Evolutionary conservation across 2,329 filamentous ascomycete genomes (phyloP).

Genomic region (Trichophyton schoenleinii): DNA sequence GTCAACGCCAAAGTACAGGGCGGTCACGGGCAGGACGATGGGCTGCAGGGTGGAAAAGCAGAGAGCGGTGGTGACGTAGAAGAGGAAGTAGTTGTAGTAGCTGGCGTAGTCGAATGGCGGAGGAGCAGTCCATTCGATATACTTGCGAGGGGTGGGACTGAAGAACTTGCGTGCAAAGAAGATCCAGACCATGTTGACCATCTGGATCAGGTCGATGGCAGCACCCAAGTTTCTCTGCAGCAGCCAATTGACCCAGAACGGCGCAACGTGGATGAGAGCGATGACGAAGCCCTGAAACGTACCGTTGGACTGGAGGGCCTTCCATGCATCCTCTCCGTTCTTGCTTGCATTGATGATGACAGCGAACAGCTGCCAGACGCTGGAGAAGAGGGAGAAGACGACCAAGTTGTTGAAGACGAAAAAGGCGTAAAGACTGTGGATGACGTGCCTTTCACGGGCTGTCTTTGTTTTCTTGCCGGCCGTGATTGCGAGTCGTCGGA

Average conservation of each 20-base stretch:
- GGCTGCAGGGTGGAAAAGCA: slow-evolving; percentile 79
- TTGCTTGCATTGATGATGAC: slow-evolving; percentile 49
- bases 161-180: slow-evolving; percentile 77
- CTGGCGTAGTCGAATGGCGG: slow-evolving; percentile 87
- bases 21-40: slow-evolving; percentile 70
- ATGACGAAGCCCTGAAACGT: slow-evolving; percentile 54
- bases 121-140: slow-evolving; percentile 86
- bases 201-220: slow-evolving; percentile 82
- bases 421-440: slow-evolving; percentile 82
- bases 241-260: slow-evolving; percentile 90
- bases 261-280: slow-evolving; percentile 68
- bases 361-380: slow-evolving; percentile 61
- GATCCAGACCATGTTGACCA: slow-evolving; percentile 71
- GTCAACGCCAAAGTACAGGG: slow-evolving; percentile 80
- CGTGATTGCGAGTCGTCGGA: slow-evolving; percentile 70
- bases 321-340: slow-evolving; percentile 50
- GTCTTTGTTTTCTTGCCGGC: slow-evolving; percentile 88
- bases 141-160: slow-evolving; percentile 74
- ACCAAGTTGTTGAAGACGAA: slow-evolving; percentile 96
- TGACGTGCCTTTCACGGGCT: slow-evolving; percentile 78
- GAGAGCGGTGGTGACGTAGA: slow-evolving; percentile 79
- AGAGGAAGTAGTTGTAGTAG: slow-evolving; percentile 97
- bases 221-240: slow-evolving; percentile 87
- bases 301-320: slow-evolving; percentile 52
- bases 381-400: slow-evolving; percentile 84